Percentiles rank a stretch among this genome's conserved stretches.
Evolutionary conservation across 345 rosid genomes (phyloP).

Genomic region (Raphanus sativus): DNA sequence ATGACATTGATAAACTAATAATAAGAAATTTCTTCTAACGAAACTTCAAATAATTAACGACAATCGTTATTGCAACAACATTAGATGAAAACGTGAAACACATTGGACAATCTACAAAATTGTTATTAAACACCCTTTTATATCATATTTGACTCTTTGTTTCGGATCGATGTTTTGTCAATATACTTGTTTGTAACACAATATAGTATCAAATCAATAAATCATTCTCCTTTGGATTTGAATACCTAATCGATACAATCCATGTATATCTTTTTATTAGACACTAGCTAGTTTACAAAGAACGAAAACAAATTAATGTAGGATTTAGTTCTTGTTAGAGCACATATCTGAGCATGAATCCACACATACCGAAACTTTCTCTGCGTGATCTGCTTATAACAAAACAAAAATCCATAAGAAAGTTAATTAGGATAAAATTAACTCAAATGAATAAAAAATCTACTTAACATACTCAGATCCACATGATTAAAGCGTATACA

Average conservation of each 20-base stretch:
- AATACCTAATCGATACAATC: background rate
- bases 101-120: background rate
- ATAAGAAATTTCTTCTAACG: background rate
- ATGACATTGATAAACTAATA: background rate
- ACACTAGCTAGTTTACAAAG: background rate
- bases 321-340: slow-evolving; percentile 9
- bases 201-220: background rate
- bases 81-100: background rate
- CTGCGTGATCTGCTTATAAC: slow-evolving; percentile 16
- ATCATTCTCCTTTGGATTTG: background rate
- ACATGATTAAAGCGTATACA: background rate
- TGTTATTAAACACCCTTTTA: background rate
- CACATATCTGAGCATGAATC: slow-evolving; percentile 23
- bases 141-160: background rate
- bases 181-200: background rate
- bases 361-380: slow-evolving; percentile 25
- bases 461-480: background rate
- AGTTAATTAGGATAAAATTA: background rate
- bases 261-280: background rate
- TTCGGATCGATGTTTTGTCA: background rate
- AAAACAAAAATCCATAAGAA: background rate
- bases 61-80: background rate
- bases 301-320: background rate
- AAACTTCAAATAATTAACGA: background rate
- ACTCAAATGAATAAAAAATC: background rate